A percentile compares a stretch with the other conserved stretches of the same genome.
These are phyloP conservation scores for Leishmania gerbilli DNA, from an alignment of 208 protist genomes.

Conservation along the genomic window DNA sequence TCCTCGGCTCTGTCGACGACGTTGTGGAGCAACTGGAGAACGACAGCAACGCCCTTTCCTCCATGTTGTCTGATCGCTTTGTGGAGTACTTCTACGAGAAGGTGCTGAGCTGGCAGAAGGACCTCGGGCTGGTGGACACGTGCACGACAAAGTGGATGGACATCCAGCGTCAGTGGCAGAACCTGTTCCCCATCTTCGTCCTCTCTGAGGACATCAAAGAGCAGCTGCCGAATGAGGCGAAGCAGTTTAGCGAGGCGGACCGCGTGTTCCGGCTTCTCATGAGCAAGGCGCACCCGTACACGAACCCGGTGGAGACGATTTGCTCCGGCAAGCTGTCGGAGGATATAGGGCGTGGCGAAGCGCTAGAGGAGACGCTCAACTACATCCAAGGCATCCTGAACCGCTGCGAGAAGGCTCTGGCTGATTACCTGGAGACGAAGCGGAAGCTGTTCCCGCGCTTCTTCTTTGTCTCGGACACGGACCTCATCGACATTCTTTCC, in stretches of 20 bases:
- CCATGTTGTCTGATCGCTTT: conserved; percentile 96
- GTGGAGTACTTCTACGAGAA: conserved; percentile 97
- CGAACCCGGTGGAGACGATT: conserved; percentile 91
- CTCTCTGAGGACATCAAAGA: conserved; percentile 97
- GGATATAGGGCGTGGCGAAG: conserved; percentile 88
- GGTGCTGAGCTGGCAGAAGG: conserved; percentile 96
- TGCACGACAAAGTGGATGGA: conserved; percentile 96
- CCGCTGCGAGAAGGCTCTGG: conserved; percentile 97
- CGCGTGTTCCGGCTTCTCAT: conserved; percentile 90
- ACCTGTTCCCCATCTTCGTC: conserved; percentile 98
- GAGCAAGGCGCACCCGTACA: conserved; percentile 92
- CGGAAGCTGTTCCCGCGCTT: conserved; percentile 98
- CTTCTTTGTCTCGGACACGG: conserved; percentile 95
- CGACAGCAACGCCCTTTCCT: conserved; percentile 95
- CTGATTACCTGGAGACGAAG: conserved; percentile 98
- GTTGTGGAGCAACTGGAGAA: conserved; percentile 96
- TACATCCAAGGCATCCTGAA: conserved; percentile 93
- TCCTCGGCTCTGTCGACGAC: conserved; percentile 94
- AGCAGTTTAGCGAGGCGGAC: conserved; percentile 94
- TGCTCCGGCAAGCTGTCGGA: conserved; percentile 81
- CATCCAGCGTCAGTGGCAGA: conserved; percentile 97
- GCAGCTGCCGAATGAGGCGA: conserved; percentile 97
- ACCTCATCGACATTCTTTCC: conserved; percentile 98
- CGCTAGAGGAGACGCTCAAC: conserved; percentile 91
- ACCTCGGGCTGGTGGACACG: conserved; percentile 95